Evolutionary conservation across 306 rosid genomes (phyloP).

Genomic region (Fagus sylvatica): DNA sequence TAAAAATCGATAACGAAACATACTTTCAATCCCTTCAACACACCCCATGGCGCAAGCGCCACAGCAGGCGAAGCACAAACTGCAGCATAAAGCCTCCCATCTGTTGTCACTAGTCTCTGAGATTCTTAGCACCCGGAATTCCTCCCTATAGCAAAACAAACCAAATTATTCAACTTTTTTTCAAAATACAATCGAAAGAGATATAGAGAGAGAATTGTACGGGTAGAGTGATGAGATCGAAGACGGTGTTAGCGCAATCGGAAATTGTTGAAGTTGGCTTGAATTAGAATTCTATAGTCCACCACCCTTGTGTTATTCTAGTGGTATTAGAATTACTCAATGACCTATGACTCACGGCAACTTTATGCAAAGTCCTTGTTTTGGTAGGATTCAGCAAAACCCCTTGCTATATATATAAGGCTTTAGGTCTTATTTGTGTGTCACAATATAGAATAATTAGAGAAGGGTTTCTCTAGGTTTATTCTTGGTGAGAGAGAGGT

Average conservation of each 20-base stretch:
- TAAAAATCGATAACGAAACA: background rate
- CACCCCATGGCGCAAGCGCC: conserved; percentile 80
- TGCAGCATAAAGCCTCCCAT: conserved; percentile 75
- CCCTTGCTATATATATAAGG: too few species aligned
- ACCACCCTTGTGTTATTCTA: too few species aligned
- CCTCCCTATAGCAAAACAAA: conserved; percentile 65
- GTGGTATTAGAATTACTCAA: too few species aligned
- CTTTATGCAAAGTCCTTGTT: too few species aligned
- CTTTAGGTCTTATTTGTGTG: too few species aligned
- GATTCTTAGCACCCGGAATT: conserved; percentile 68
- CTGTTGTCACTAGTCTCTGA: conserved; percentile 60
- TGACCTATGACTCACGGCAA: too few species aligned
- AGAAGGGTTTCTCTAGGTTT: too few species aligned
- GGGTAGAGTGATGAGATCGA: conserved; percentile 84
- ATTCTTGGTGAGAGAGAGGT: too few species aligned
- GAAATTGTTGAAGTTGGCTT: too few species aligned
- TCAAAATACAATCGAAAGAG: background rate
- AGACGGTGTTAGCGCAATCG: conserved; percentile 45
- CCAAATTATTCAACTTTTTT: background rate
- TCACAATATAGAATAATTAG: too few species aligned
- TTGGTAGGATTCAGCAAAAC: too few species aligned
- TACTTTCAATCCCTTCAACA: conserved; percentile 84
- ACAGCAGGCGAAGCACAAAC: conserved; percentile 94
- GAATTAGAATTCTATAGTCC: too few species aligned
- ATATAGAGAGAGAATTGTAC: conserved; percentile 33